Evolutionary conservation across 2,329 filamentous ascomycete genomes (phyloP).

Genomic region (Ilyonectria robusta): DNA sequence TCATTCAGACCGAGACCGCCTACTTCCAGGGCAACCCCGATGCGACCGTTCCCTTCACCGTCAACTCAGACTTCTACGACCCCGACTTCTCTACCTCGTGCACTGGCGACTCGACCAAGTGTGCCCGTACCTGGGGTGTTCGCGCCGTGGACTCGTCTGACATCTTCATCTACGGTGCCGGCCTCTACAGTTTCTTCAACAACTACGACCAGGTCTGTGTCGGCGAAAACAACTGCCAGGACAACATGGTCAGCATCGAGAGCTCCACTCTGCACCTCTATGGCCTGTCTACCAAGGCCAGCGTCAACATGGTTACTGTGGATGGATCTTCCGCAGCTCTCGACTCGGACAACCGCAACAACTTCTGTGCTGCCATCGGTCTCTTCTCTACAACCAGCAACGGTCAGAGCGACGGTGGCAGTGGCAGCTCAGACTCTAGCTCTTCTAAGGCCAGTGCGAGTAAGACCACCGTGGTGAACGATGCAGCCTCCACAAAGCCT

Average conservation of each 20-base stretch:
- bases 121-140: slow-evolving; percentile 84
- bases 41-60: slow-evolving; percentile 74
- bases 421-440: not conserved
- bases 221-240: slow-evolving; percentile 77
- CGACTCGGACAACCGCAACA: slow-evolving; percentile 75
- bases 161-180: slow-evolving; percentile 79
- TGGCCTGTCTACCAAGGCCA: slow-evolving; percentile 81
- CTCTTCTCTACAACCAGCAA: slow-evolving; percentile 40
- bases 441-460: not conserved
- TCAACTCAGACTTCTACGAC: slow-evolving; percentile 72
- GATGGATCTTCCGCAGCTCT: slow-evolving; percentile 68
- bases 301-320: slow-evolving; percentile 79
- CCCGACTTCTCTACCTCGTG: slow-evolving; percentile 72
- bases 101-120: slow-evolving; percentile 67
- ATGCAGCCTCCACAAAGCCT: slow-evolving; percentile 2
- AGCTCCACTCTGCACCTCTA: slow-evolving; percentile 76
- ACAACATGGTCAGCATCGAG: slow-evolving; percentile 83
- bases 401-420: slow-evolving; percentile 22
- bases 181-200: slow-evolving; percentile 87
- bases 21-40: slow-evolving; percentile 90
- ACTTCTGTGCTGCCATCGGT: slow-evolving; percentile 74
- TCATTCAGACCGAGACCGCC: slow-evolving; percentile 92
- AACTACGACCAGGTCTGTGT: slow-evolving; percentile 84
- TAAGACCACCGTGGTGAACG: not conserved
- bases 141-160: slow-evolving; percentile 78